Evolutionary conservation across 2,329 filamentous ascomycete species (phyloP).

Genomic region (Tolypocladium ovalisporum): DNA sequence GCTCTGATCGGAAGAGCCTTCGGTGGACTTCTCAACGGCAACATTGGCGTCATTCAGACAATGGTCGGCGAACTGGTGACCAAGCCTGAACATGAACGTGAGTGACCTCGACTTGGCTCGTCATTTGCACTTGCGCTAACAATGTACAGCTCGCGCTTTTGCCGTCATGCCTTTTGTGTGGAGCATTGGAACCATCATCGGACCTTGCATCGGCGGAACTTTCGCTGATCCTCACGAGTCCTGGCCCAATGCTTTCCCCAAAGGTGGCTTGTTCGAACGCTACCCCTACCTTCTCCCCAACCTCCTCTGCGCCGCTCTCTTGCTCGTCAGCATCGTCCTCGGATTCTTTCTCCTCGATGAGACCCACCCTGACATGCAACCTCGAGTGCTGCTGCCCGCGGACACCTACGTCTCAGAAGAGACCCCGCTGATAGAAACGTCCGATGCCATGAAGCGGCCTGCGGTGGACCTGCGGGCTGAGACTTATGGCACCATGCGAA

Average conservation of each 20-base stretch:
- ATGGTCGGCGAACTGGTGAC: conserved; percentile 86
- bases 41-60: conserved; percentile 83
- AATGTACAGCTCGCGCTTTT: conserved; percentile 60
- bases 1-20: conserved; percentile 66
- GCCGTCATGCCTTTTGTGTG: conserved; percentile 92
- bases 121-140: conserved; percentile 6
- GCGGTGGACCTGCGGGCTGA: conserved; percentile 66
- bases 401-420: conserved; percentile 48
- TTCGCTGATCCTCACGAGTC: conserved; percentile 69
- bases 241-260: conserved; percentile 61
- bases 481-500: conserved; percentile 63
- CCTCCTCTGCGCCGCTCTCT: conserved; percentile 65
- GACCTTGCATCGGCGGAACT: conserved; percentile 76
- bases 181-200: conserved; percentile 81
- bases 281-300: conserved; percentile 90
- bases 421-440: conserved; percentile 65
- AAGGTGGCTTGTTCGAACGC: conserved; percentile 56
- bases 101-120: conserved; percentile 23
- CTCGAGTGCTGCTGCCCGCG: conserved; percentile 33
- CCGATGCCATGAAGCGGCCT: conserved; percentile 62
- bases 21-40: conserved; percentile 79
- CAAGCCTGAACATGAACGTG: conserved; percentile 76
- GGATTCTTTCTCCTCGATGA: conserved; percentile 78
- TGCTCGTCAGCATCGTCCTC: conserved; percentile 67
- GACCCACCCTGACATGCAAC: conserved; percentile 76